These are phyloP conservation scores for Fusarium sororula DNA, from an alignment of 2,329 filamentous ascomycete genomes.

Conservation along the genomic window DNA sequence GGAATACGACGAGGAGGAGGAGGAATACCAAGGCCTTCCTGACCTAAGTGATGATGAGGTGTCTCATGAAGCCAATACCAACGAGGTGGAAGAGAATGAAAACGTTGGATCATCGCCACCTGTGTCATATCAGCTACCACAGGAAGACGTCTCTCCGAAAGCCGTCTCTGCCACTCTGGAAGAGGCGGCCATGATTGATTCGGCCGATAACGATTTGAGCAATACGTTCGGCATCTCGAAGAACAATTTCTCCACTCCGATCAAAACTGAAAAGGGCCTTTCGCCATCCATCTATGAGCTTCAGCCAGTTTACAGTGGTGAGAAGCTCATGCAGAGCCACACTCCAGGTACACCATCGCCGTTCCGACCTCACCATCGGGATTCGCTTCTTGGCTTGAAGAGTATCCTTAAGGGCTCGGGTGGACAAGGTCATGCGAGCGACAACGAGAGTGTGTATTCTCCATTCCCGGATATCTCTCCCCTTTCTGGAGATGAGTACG, in stretches of 20 bases:
- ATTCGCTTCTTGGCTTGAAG: constrained; percentile 27
- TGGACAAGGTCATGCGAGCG: background rate
- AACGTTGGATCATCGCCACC: constrained; percentile 15
- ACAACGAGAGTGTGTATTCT: background rate
- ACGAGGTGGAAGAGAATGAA: background rate
- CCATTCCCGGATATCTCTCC: background rate
- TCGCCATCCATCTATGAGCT: constrained; percentile 12
- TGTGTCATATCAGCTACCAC: background rate
- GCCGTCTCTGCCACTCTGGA: background rate
- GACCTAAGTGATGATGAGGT: background rate
- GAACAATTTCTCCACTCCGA: background rate
- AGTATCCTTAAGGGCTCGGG: constrained; percentile 31
- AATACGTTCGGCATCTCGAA: background rate
- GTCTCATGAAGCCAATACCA: background rate
- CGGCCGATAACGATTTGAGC: no score
- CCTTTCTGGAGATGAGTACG: background rate
- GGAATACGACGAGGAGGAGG: background rate
- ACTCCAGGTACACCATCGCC: constrained; percentile 1
- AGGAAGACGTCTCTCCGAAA: background rate
- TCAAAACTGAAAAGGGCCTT: background rate
- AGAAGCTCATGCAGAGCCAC: background rate
- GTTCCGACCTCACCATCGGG: constrained; percentile 34
- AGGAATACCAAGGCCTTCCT: background rate
- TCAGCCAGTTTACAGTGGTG: constrained; percentile 32
- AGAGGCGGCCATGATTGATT: background rate